Base-by-base conservation (phyloP, 192 early-diverging fungal genomes). In the Phycomyces blakesleeanus region DNA sequence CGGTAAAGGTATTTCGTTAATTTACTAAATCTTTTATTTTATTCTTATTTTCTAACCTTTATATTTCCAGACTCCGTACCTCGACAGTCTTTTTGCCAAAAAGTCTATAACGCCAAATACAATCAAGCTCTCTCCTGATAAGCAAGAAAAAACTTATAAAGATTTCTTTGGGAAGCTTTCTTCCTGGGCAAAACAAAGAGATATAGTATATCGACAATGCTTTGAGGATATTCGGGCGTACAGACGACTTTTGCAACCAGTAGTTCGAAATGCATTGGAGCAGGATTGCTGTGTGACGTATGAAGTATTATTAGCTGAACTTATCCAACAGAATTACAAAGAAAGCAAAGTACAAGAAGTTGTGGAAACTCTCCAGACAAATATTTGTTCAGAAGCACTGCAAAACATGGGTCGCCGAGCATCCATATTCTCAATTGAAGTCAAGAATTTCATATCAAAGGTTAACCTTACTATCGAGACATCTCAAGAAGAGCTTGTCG, bases 131-230 rank as follows among this genome's bases (percentile, higher is more conserved):
- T 14, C 44, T 3, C 4, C 11, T 47, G 44, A 47, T 47, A 47
- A 47, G 11, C 44, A 47, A 20, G 4, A 2, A 54, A 21, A 11
- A 4, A 20, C 5, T 12, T 54, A 54, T 21, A 54, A 29, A 15
- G 24, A 22, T 2, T 54, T 54, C 21, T 26, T 21, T 14, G 26
- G 24, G 3, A 54, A 22, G 12, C 16, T 54, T 29, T 26, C 21
- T 29, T 1, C 21, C 10, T 54, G 52, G 52, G 21, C 26, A 26
- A 29, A 54, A 12, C 52, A 54, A 54, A 54, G 52, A 54, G 26
- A 54, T 25, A 20, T 21, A 11, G 52, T 54, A 5, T 54, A 54
- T 54, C 24, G 26, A 14, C 24, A 54, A 11, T 54, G 52, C 21
- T 22, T 26, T 22, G 52, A 54, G 4, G 52, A 54, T 14, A 54